phyloP scores from a whole-genome alignment of 768 basidiomycete genomes.

The Sarcodon sp. region DNA sequence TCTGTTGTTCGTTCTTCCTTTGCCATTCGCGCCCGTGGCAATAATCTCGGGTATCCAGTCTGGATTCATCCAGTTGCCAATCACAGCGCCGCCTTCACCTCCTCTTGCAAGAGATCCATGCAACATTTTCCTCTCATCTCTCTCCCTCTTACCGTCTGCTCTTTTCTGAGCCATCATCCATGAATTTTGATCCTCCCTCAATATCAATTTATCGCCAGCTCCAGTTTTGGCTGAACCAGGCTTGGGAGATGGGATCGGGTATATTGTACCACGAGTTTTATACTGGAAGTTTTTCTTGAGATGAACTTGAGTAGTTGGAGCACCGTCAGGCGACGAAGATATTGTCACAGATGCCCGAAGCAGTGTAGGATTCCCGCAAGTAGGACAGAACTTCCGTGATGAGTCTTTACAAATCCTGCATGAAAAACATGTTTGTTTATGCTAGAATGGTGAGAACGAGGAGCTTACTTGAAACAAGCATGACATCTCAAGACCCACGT shows the following conservation, averaged over 20 bases:
- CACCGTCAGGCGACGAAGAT: conserved; percentile 47
- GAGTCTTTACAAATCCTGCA: conserved; percentile 88
- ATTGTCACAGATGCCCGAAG: conserved; percentile 87
- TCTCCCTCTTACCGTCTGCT: conserved; percentile 57
- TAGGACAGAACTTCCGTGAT: conserved; percentile 93
- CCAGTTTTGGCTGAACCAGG: conserved; percentile 79
- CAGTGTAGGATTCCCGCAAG: conserved; percentile 88
- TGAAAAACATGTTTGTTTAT: neutral
- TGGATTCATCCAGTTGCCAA: conserved; percentile 89
- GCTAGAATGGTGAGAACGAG: neutral
- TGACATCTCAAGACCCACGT: conserved; percentile 96
- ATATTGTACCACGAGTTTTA: conserved; percentile 81
- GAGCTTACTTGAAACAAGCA: conserved; percentile 93
- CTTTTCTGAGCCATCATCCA: conserved; percentile 75
- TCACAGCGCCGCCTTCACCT: conserved; percentile 33
- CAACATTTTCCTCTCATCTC: conserved; percentile 68
- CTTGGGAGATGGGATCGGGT: conserved; percentile 85
- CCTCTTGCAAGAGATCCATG: conserved; percentile 34
- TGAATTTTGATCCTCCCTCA: conserved; percentile 88
- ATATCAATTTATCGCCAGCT: conserved; percentile 68
- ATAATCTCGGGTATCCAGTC: conserved; percentile 87
- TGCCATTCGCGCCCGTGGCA: conserved; percentile 51
- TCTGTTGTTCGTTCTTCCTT: conserved; percentile 43
- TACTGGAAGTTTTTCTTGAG: conserved; percentile 96
- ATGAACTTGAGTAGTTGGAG: conserved; percentile 74